Conservation (phyloP, 371 early-diverging fungal genomes). For the Apophysomyces sp. region DNA sequence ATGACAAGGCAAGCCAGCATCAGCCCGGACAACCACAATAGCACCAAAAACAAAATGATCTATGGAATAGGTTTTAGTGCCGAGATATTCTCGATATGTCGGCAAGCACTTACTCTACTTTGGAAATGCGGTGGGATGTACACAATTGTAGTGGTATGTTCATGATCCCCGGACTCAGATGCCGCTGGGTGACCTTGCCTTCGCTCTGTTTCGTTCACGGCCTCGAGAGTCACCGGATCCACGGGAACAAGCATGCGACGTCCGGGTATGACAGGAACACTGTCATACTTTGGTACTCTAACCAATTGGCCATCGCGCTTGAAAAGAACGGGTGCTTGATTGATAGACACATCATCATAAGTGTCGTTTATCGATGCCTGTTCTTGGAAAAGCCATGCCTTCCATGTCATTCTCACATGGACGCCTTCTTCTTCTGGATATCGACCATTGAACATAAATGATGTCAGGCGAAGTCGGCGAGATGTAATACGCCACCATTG, state of each 20-base stretch:
- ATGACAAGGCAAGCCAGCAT: slow-evolving; percentile 40
- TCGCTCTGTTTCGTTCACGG: slow-evolving; percentile 53
- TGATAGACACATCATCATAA: slow-evolving; percentile 4
- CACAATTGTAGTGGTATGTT: slow-evolving; percentile 48
- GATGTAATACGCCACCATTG: slow-evolving; percentile 70
- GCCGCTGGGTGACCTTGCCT: slow-evolving; percentile 42
- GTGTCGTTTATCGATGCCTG: slow-evolving; percentile 9
- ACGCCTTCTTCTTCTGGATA: slow-evolving; percentile 65
- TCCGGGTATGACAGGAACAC: slow-evolving; percentile 54
- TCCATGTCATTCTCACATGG: slow-evolving; percentile 36
- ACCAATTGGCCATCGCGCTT: slow-evolving; percentile 50
- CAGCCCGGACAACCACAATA: slow-evolving; percentile 51
- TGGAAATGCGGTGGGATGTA: slow-evolving; percentile 59
- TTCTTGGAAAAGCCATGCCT: slow-evolving; percentile 26
- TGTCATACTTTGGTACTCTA: slow-evolving; percentile 65
- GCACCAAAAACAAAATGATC: slow-evolving; percentile 34
- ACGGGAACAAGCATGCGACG: slow-evolving; percentile 69
- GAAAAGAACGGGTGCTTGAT: slow-evolving; percentile 40
- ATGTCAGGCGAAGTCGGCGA: slow-evolving; percentile 58
- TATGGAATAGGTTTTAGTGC: slow-evolving; percentile 34
- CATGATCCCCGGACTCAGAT: slow-evolving; percentile 30
- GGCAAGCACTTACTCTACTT: neutral
- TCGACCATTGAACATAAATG: slow-evolving; percentile 74
- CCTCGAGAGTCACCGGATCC: slow-evolving; percentile 45
- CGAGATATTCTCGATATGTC: neutral